Conservation (phyloP, 768 basidiomycete genomes). For the Lactarius psammicola region DNA sequence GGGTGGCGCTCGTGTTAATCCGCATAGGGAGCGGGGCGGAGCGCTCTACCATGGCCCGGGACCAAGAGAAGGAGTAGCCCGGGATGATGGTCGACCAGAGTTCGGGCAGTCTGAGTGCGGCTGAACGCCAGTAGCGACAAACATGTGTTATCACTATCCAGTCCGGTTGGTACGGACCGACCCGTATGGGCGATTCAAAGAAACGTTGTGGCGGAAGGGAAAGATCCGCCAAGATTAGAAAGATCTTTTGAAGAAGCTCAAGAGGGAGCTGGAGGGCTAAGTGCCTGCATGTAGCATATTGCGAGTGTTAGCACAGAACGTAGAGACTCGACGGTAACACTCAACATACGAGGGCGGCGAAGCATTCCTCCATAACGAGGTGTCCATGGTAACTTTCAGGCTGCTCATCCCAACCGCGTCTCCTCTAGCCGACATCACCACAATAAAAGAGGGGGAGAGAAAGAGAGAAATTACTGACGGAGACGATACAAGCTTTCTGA, state of each 20-base stretch:
- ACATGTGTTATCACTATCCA: constrained; percentile 20
- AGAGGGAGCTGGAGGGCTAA: neutral
- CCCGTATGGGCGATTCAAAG: no score
- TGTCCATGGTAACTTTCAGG: no score
- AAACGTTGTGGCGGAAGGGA: neutral
- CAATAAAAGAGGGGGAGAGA: no score
- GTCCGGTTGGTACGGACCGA: no score
- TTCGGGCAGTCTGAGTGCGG: constrained; percentile 17
- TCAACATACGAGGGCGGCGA: no score
- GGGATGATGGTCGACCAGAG: constrained; percentile 23
- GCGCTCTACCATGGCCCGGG: constrained; percentile 21
- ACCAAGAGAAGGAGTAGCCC: constrained; percentile 9
- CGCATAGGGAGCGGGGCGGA: constrained; percentile 14
- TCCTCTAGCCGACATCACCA: no score
- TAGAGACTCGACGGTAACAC: neutral
- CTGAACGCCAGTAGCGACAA: constrained; percentile 18
- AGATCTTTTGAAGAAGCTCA: neutral
- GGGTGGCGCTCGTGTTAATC: constrained; percentile 9
- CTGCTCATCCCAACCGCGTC: no score
- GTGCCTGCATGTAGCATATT: neutral
- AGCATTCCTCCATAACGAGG: no score
- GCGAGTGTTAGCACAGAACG: no score
- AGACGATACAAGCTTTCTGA: no score
- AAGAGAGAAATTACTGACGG: no score
- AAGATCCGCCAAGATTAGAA: neutral